Evolutionary conservation across 2,329 filamentous ascomycete genomes (phyloP), one percentile per base, ranked within the genome.

Genomic region (Arthrinium puccinioides): DNA sequence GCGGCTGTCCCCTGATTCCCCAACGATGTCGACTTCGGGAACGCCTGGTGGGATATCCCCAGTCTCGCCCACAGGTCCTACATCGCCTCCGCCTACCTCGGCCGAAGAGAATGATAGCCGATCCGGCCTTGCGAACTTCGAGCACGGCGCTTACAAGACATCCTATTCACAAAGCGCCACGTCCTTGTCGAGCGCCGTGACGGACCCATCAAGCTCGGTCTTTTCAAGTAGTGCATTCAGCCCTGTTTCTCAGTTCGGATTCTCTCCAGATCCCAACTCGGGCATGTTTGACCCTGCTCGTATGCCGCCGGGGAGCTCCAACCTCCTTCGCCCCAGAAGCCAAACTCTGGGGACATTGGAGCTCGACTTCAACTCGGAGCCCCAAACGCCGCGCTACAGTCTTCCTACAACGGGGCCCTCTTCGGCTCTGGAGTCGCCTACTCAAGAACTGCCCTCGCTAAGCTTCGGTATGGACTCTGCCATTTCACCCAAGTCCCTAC

Each of bases 261-360:
- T 92, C 56, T 85, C 83, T 1, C 84, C 87, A 1, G 82, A 92
- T 46, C 72, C 79, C 10, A 79, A 79, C 40, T 70, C 72, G 4
- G 82, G 80, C 37, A 74, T 78, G 1, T 92, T 89, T 54, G 68
- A 72, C 27, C 58, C 60, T 21, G 53, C 51, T 34, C 48, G 60
- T 24, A 49, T 64, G 8, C 57, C 58, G 5, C 53, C 53, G 5
- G 63, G 55, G 21, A 54, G 52, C 39, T 63, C 67, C 37, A 77
- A 76, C 50, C 79, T 82, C 46, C 82, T 84, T 50, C 74, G 87
- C 39, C 86, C 85, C n/a, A 74, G 87, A 52, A 92, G 86, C 57
- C 87, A 94, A 59, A 94, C 87, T 0, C 88, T 94, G 45, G 87
- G 88, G 1, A 79, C 82, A 30, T 65, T 87, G 28, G 79, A 78